phyloP scores from a whole-genome alignment of 1,284 basidiomycete species.

The Leccinum insolens region DNA sequence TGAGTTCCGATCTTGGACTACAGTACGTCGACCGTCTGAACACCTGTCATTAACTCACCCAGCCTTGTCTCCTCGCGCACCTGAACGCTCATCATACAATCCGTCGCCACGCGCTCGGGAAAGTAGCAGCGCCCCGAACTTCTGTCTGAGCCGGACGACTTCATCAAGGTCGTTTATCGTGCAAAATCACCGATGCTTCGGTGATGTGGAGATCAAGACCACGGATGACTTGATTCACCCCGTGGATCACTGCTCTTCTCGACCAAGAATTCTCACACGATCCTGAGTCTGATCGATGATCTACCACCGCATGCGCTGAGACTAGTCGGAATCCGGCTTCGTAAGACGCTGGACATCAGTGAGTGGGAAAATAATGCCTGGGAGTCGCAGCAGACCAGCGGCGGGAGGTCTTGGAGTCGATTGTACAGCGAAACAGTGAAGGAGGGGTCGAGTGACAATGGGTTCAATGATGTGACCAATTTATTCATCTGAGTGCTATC shows the following conservation, averaged over 20 bases:
- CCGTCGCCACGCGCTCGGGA: slow-evolving; percentile 6
- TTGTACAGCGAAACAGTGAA: neutral
- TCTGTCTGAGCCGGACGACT: slow-evolving; percentile 2
- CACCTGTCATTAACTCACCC: too few relatives aligned
- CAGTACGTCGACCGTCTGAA: slow-evolving; percentile 10
- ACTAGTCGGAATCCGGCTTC: neutral
- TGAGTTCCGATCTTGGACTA: neutral
- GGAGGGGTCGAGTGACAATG: neutral
- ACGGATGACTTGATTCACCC: too few relatives aligned
- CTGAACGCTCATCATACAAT: slow-evolving; percentile 8
- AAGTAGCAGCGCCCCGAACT: slow-evolving; percentile 12
- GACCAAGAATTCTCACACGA: too few relatives aligned
- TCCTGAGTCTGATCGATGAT: too few relatives aligned
- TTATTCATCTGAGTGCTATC: neutral
- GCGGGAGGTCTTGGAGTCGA: neutral
- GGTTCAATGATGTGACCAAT: too few relatives aligned
- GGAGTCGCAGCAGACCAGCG: slow-evolving; percentile 9
- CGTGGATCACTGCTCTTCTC: too few relatives aligned
- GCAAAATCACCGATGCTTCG: too few relatives aligned
- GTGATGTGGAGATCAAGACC: too few relatives aligned
- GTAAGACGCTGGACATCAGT: neutral
- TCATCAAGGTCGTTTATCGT: too few relatives aligned
- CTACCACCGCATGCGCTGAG: too few relatives aligned
- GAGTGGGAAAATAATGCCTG: slow-evolving; percentile 9
- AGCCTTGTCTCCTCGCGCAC: neutral